Evolutionary conservation across 768 basidiomycete species (phyloP), one percentile per base, ranked within the genome.

Genomic region (Chlorophyllum brunneum): DNA sequence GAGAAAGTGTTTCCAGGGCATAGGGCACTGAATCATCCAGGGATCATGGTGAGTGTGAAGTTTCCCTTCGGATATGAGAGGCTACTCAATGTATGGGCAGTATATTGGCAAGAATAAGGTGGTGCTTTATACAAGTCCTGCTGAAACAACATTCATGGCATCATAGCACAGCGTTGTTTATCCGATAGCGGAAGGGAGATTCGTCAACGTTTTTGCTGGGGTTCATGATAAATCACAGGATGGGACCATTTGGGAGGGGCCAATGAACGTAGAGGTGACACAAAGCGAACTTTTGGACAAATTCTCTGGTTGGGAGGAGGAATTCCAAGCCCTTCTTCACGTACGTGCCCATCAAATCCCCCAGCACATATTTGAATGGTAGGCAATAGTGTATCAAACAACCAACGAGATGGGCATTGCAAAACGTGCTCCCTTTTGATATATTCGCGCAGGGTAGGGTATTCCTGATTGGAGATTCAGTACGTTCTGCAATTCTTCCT

Each of bases 201-300:
- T 71, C 23, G 66, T 83, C 54, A 84, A 82, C 56, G 63, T 82
- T 26, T 79, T 71, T 3, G 76, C 71, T 5, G 73, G 76, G 39
- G 66, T 18, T 22, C 50, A 54, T 9, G 57, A 65, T 40, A 33
- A 34, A 0, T 56, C 59, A 3, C 67, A 67, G n/a, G 70, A 77
- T 48, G 66, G 63, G 8, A 69, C 70, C 0, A 61, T 64, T 13
- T 61, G 70, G 37, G 47, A 61, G 5, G 63, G 63, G 11, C 61
- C 61, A 15, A 50, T 56, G 18, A 48, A 58, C 2, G 23, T 51
- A 18, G 36, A 51, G 23, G 60, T 55, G 9, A 59, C 69, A 2
- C 64, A 66, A 46, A 65, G 70, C 13, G 77, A 80, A 46, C 9
- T 77, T 1, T 45, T 70, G 11, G 52, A 59, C 1, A 60, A 63